Conservation (phyloP, 2,329 filamentous ascomycete species). For the Alternaria sp. region DNA sequence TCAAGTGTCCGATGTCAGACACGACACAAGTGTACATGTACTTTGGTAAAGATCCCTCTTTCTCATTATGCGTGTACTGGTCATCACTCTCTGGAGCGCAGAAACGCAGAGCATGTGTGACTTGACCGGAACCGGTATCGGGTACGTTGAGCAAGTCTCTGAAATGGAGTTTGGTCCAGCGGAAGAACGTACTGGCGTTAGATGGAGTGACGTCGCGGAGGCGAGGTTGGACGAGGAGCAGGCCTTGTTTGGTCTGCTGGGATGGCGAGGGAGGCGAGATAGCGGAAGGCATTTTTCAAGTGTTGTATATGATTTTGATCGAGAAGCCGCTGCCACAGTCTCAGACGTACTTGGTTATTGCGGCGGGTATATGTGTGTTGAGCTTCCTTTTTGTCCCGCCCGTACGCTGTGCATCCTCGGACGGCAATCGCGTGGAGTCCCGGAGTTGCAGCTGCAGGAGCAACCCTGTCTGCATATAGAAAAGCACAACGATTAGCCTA, state of each 20-base stretch:
- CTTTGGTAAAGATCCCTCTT: neutral
- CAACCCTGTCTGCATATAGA: neutral
- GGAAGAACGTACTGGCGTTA: conserved; percentile 16
- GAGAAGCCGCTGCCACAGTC: neutral
- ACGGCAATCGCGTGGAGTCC: conserved; percentile 15
- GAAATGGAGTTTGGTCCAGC: conserved; percentile 34
- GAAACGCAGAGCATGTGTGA: conserved; percentile 3
- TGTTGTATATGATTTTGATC: neutral
- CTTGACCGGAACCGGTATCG: neutral
- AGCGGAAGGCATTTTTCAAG: neutral
- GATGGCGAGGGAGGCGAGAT: neutral
- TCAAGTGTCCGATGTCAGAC: neutral
- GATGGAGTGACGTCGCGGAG: conserved; percentile 9
- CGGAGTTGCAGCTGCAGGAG: conserved; percentile 16
- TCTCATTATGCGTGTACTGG: neutral
- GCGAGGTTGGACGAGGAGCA: conserved; percentile 27
- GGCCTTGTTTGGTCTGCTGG: conserved; percentile 7
- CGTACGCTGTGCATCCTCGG: neutral
- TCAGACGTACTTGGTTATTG: no score
- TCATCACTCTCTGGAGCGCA: neutral
- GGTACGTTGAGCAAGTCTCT: conserved; percentile 26
- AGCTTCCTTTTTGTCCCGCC: neutral
- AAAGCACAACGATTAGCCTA: neutral
- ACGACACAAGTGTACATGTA: conserved; percentile 7
- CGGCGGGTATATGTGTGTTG: neutral